phyloP scores from a whole-genome alignment of 148 eudicot genomes.

The Talinum fruticosum region DNA sequence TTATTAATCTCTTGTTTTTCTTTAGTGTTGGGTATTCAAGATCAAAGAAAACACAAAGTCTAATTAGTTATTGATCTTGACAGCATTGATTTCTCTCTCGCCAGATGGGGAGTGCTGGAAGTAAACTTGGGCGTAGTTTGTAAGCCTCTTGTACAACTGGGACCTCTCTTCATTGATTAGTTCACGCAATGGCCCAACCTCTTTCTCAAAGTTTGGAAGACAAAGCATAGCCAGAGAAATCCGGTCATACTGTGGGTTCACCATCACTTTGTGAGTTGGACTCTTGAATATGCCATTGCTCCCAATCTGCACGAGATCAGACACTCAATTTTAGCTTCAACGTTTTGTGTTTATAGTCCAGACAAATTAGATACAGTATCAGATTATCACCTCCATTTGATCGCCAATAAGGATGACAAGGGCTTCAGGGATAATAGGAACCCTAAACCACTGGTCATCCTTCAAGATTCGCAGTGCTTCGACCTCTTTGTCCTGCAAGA shows the following conservation, averaged over 20 bases:
- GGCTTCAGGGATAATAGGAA: conserved; percentile 45
- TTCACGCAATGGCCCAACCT: conserved; percentile 32
- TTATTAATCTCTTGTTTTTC: no score
- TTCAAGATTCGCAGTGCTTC: conserved; percentile 50
- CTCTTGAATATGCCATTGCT: conserved; percentile 37
- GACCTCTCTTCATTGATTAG: conserved; percentile 33
- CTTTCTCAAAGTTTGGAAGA: conserved; percentile 20
- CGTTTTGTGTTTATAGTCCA: no score
- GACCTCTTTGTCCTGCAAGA: conserved; percentile 46
- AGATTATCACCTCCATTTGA: conserved; percentile 40
- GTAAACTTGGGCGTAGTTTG: conserved; percentile 22
- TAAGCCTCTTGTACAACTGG: conserved; percentile 32
- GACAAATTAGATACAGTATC: no score
- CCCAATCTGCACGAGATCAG: conserved; percentile 34
- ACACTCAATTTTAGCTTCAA: no score
- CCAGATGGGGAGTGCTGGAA: conserved; percentile 2
- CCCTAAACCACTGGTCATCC: conserved; percentile 45
- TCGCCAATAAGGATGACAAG: conserved; percentile 43
- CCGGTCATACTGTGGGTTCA: conserved; percentile 29
- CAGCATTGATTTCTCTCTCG: conserved; percentile 20
- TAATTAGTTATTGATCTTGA: conserved; percentile 13
- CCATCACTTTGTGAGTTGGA: conserved; percentile 37
- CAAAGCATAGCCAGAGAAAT: conserved; percentile 31
- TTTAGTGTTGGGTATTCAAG: no score
- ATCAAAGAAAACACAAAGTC: not conserved